These are phyloP conservation scores for Eimeria mitis DNA, from an alignment of 169 alveolate genomes.

Conservation along the genomic window DNA sequence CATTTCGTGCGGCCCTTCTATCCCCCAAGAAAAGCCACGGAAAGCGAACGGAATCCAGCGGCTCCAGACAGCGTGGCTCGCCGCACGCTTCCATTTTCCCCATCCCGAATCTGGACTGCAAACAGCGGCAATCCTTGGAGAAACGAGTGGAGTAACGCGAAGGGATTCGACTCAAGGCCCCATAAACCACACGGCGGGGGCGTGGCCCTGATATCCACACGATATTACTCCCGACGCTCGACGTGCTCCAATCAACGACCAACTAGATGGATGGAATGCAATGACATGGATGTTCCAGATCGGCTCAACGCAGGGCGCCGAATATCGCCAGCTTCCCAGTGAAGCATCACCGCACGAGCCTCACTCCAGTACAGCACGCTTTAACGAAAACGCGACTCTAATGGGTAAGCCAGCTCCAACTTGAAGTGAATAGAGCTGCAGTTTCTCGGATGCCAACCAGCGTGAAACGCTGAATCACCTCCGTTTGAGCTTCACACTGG, in stretches of 20 bases:
- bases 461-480: neutral
- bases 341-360: neutral
- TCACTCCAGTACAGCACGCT: neutral
- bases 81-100: conserved; percentile 13
- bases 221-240: neutral
- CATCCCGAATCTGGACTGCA: neutral
- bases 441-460: neutral
- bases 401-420: neutral
- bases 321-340: neutral
- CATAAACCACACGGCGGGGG: neutral
- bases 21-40: conserved; percentile 85
- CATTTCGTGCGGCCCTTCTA: conserved; percentile 75
- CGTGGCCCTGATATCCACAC: neutral
- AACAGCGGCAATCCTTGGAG: neutral
- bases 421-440: neutral
- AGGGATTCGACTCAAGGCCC: neutral
- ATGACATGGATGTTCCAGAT: neutral
- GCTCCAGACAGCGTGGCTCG: conserved; percentile 28
- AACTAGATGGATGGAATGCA: neutral
- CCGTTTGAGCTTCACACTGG: neutral
- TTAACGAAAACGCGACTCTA: neutral
- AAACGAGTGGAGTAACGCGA: neutral
- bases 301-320: neutral
- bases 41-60: conserved; percentile 70
- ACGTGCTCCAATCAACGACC: neutral